Percentiles rank a stretch among this genome's conserved stretches.
phyloP scores from a whole-genome alignment of 441 rosid genomes.

The Croton laevigatus region DNA sequence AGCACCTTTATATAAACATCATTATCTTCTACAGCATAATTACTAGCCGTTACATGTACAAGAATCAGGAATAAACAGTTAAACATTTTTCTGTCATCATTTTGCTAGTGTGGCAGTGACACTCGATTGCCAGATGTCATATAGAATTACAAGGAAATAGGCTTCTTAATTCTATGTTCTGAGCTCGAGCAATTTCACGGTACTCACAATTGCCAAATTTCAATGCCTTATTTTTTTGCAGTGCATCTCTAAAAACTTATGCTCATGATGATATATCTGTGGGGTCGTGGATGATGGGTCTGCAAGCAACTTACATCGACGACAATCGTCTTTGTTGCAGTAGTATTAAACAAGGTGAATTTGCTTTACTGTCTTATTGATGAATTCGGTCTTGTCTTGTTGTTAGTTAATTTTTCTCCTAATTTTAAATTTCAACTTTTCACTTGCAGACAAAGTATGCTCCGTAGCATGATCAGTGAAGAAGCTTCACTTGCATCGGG shows the following conservation, averaged over 20 bases:
- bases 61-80: conserved; percentile 1
- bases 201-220: background rate
- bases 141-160: background rate
- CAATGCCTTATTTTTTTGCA: conserved; percentile 30
- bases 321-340: conserved; percentile 88
- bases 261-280: conserved; percentile 82
- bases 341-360: conserved; percentile 81
- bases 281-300: conserved; percentile 99
- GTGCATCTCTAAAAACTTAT: conserved; percentile 85
- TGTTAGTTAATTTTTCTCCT: too few relatives aligned
- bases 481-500: conserved; percentile 14
- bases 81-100: background rate
- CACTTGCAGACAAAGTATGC: conserved; percentile 82
- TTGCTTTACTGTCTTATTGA: background rate
- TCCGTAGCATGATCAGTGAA: conserved; percentile 51
- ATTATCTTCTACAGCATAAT: background rate
- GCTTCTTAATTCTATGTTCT: background rate
- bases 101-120: background rate
- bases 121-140: background rate
- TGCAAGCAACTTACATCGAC: conserved; percentile 80
- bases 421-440: conserved; percentile 3
- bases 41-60: conserved; percentile 1
- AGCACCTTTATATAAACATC: background rate
- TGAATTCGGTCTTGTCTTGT: background rate
- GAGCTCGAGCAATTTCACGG: background rate